Percentiles rank a stretch among this genome's conserved stretches.
Evolutionary conservation across 1,284 basidiomycete species (phyloP).

Genomic region (Coniferiporia sulphurascens): DNA sequence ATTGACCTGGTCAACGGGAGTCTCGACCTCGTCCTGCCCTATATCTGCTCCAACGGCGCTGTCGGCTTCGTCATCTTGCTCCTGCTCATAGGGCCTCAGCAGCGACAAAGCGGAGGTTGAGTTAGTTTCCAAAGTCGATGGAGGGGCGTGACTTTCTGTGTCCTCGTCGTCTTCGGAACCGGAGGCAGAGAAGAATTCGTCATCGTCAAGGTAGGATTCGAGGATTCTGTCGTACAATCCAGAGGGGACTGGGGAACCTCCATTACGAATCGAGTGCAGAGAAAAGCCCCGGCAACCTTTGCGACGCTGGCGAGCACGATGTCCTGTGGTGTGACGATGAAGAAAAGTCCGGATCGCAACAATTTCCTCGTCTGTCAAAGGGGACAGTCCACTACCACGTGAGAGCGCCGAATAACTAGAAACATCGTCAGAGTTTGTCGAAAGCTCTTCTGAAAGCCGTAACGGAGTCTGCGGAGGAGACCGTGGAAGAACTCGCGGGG

Average conservation of each 20-base stretch:
- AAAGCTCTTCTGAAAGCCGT: background rate
- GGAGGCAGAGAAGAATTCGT: constrained; percentile 6
- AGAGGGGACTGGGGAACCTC: constrained; percentile 1
- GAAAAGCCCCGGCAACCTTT: background rate
- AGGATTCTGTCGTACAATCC: constrained; percentile 16
- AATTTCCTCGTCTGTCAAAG: constrained; percentile 16
- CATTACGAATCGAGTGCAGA: background rate
- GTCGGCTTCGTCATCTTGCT: background rate
- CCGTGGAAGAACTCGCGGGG: constrained; percentile 4
- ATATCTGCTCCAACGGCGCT: background rate
- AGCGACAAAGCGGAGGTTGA: background rate
- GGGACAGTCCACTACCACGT: constrained; percentile 11
- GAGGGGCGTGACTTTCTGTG: constrained; percentile 9
- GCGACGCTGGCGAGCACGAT: constrained; percentile 14
- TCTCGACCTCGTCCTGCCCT: constrained; percentile 8
- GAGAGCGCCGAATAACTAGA: constrained; percentile 1
- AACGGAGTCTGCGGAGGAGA: constrained; percentile 10
- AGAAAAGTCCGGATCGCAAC: constrained; percentile 14
- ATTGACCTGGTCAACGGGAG: constrained; percentile 5
- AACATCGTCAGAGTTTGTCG: background rate
- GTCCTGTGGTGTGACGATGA: constrained; percentile 9
- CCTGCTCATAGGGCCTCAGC: background rate
- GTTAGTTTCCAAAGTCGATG: constrained; percentile 2
- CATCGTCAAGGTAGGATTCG: constrained; percentile 12
- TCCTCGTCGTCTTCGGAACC: constrained; percentile 10